Conservation (phyloP, 2,329 filamentous ascomycete genomes). For the Mariannaea sp. region DNA sequence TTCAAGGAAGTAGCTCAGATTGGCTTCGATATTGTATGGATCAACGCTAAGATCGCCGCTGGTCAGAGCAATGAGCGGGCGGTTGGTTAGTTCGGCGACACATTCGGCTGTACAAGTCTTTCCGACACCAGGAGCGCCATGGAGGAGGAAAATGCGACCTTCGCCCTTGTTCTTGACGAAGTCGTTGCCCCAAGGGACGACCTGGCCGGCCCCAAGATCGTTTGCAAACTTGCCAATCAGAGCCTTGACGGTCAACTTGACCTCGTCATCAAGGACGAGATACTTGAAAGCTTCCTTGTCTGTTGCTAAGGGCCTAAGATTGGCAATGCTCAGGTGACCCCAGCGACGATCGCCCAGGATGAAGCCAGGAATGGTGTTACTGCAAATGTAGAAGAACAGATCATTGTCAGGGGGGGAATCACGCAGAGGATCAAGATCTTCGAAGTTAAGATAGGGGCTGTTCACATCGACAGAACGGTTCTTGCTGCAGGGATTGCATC, state of each 20-base stretch:
- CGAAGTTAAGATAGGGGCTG: conserved; percentile 47
- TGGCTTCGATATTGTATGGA: conserved; percentile 46
- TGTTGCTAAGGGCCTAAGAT: conserved; percentile 47
- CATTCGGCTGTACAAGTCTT: conserved; percentile 63
- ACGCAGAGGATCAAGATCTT: conserved; percentile 45
- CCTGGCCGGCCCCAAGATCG: conserved; percentile 41
- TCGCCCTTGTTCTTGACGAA: conserved; percentile 57
- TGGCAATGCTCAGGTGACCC: conserved; percentile 49
- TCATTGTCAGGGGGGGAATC: conserved; percentile 47
- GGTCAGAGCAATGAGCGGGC: conserved; percentile 57
- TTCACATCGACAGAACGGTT: conserved; percentile 28
- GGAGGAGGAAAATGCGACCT: conserved; percentile 56
- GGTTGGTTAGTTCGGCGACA: conserved; percentile 55
- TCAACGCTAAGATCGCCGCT: conserved; percentile 53
- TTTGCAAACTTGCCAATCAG: conserved; percentile 54
- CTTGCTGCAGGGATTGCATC: conserved; percentile 45
- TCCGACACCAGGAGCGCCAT: conserved; percentile 59
- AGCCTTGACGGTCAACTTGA: conserved; percentile 54
- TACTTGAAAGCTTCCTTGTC: conserved; percentile 57
- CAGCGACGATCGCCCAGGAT: conserved; percentile 51
- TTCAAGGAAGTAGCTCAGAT: conserved; percentile 53
- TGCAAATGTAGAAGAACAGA: conserved; percentile 50
- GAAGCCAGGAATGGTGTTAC: conserved; percentile 53
- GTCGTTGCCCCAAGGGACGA: conserved; percentile 52
- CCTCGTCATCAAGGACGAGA: conserved; percentile 53